Evolutionary conservation across 768 basidiomycete genomes (phyloP).

Genomic region (Trametes meyenii): DNA sequence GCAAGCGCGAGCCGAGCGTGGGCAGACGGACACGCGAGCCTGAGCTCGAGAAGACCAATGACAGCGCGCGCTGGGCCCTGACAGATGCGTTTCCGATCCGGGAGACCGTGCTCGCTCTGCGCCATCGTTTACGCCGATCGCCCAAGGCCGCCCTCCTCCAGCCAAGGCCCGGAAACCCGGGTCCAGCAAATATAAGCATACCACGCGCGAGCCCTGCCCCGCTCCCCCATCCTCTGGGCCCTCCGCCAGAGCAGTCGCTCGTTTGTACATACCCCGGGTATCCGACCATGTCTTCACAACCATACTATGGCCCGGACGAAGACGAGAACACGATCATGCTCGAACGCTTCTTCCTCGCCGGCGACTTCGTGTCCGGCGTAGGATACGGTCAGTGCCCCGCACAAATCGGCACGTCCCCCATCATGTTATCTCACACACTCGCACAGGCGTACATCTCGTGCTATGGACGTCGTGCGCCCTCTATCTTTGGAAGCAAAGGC

Average conservation of each 20-base stretch:
- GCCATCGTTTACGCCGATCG: background rate
- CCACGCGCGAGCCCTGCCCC: background rate
- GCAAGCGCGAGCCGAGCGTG: background rate
- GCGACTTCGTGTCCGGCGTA: conserved; percentile 43
- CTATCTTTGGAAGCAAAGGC: conserved; percentile 43
- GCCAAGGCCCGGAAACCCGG: background rate
- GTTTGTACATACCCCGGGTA: conserved; percentile 5
- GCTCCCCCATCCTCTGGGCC: conserved; percentile 4
- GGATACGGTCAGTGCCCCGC: conserved; percentile 40
- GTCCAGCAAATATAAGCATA: conserved; percentile 4
- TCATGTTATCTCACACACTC: background rate
- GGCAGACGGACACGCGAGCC: background rate
- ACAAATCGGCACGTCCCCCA: background rate
- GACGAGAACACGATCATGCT: conserved; percentile 37
- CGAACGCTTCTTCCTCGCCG: conserved; percentile 45
- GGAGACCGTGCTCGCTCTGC: background rate
- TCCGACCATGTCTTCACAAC: conserved; percentile 8
- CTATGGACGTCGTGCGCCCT: conserved; percentile 40
- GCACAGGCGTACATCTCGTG: conserved; percentile 42
- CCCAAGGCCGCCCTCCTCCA: background rate
- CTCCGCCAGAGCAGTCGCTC: conserved; percentile 2
- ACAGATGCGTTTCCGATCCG: background rate
- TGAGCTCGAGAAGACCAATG: background rate
- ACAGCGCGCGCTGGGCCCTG: background rate
- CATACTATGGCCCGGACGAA: conserved; percentile 40